A percentile compares a stretch with the other conserved stretches of the same genome.
Evolutionary conservation across 192 early-diverging fungal genomes (phyloP).

Genomic region (Allomyces macrogynus): DNA sequence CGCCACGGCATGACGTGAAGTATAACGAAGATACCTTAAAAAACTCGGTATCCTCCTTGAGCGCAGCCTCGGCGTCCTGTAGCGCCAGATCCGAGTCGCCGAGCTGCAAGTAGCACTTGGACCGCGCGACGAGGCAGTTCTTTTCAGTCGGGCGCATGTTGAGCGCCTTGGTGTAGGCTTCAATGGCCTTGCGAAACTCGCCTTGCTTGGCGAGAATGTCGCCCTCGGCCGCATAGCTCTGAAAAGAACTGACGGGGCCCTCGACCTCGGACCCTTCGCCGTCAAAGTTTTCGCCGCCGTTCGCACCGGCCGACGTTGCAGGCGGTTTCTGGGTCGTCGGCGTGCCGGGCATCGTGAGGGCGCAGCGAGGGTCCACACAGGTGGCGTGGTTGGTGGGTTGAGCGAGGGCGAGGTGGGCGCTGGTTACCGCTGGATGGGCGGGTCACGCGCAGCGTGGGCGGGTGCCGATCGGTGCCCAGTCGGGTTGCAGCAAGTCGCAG

Average conservation of each 20-base stretch:
- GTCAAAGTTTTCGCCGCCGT: background rate
- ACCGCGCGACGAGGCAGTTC: slow-evolving; percentile 31
- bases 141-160: slow-evolving; percentile 31
- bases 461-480: too few relatives aligned
- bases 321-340: too few relatives aligned
- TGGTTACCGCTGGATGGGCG: too few relatives aligned
- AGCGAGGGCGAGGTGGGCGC: too few relatives aligned
- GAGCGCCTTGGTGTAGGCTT: slow-evolving; percentile 31
- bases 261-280: slow-evolving; percentile 9
- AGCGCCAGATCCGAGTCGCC: slow-evolving; percentile 24
- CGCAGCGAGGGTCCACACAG: too few relatives aligned
- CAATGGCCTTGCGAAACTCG: slow-evolving; percentile 21
- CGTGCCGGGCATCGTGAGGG: too few relatives aligned
- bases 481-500: too few relatives aligned
- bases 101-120: slow-evolving; percentile 29
- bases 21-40: slow-evolving; percentile 10
- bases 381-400: too few relatives aligned
- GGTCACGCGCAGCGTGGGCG: too few relatives aligned
- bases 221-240: slow-evolving; percentile 24
- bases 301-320: too few relatives aligned
- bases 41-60: slow-evolving; percentile 23
- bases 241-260: slow-evolving; percentile 16
- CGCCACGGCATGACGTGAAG: too few relatives aligned
- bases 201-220: slow-evolving; percentile 26
- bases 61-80: slow-evolving; percentile 22